Evolutionary conservation across 805 yeast species (phyloP).

Genomic region (Saccharomycodes ludwigii): DNA sequence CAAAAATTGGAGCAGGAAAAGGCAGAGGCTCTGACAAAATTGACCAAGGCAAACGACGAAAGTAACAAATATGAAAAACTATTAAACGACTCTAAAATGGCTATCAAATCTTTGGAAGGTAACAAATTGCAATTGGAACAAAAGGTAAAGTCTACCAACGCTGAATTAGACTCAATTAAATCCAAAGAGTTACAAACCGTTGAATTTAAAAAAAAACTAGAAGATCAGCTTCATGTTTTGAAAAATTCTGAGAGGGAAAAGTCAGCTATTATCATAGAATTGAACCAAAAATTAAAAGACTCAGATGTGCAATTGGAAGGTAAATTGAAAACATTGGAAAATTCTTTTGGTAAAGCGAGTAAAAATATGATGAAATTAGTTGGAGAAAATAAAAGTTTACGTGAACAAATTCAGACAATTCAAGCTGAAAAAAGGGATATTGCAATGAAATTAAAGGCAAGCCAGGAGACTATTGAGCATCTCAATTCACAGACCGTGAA

Average conservation of each 20-base stretch:
- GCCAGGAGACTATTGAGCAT: slow-evolving; percentile 1
- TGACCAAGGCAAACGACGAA: too few relatives aligned
- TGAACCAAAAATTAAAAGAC: slow-evolving; percentile 19
- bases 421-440: slow-evolving; percentile 26
- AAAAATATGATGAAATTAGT: slow-evolving; percentile 26
- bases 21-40: too few relatives aligned
- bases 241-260: slow-evolving; percentile 13
- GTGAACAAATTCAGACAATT: slow-evolving; percentile 26
- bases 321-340: slow-evolving; percentile 23
- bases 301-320: slow-evolving; percentile 25
- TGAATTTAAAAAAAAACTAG: slow-evolving; percentile 6
- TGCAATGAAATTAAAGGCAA: not conserved
- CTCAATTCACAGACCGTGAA: slow-evolving; percentile 12
- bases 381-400: slow-evolving; percentile 33
- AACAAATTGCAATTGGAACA: not conserved
- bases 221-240: slow-evolving; percentile 8
- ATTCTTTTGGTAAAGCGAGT: slow-evolving; percentile 24
- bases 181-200: too few relatives aligned
- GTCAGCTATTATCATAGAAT: slow-evolving; percentile 21
- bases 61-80: too few relatives aligned
- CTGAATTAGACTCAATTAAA: too few relatives aligned
- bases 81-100: too few relatives aligned
- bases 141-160: slow-evolving; percentile 1
- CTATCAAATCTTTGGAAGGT: too few relatives aligned
- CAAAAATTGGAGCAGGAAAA: slow-evolving; percentile 14